Base-by-base conservation (phyloP, 164 flowering plant species). In the Magnolia officinalis region DNA sequence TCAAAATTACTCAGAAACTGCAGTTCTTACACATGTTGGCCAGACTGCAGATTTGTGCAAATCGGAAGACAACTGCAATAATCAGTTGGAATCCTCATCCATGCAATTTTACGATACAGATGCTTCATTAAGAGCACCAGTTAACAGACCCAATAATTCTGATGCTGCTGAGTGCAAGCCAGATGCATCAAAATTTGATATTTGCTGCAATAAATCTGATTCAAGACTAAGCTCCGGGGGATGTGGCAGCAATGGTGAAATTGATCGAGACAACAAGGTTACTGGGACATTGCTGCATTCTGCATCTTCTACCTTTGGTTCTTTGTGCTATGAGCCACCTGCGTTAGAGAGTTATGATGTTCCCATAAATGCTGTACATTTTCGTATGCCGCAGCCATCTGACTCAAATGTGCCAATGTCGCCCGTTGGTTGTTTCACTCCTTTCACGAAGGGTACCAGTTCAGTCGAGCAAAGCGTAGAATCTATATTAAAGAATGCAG, bases 401-500 rank as follows among this genome's bases (percentile, higher is more conserved):
- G 75, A 69, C 75, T 50, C 84, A 23, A 84, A 83, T 77, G 78
- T 82, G 10, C 26, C 59, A 7, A 29, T 45, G 26, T 86, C 97
- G 21, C 91, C 92, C n/a, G 59, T 77, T 74, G 70, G 85, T 82
- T 85, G 83, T 85, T 83, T 82, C 81, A 90, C 99, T 74, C 91
- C 97, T 80, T 81, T 83, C 77, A 81, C 65, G 76, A 90, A 85
- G 81, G 70, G 80, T 78, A 68, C 80, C 73, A 71, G 76, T 75
- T 74, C 81, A 37, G 77, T 76, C 70, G 63, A 72, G 31, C 86
- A 72, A 67, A 89, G 87, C 77, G 92, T 91, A 14, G 96, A 90
- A 79, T 90, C 92, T 63, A 85, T 94, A 63, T 78, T 96, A 78
- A 89, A 80, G 84, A 83, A 82, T 73, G 99, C 99, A 74, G 98